Evolutionary conservation across 164 flowering plant genomes (phyloP).

Genomic region (Berberis vulgaris): DNA sequence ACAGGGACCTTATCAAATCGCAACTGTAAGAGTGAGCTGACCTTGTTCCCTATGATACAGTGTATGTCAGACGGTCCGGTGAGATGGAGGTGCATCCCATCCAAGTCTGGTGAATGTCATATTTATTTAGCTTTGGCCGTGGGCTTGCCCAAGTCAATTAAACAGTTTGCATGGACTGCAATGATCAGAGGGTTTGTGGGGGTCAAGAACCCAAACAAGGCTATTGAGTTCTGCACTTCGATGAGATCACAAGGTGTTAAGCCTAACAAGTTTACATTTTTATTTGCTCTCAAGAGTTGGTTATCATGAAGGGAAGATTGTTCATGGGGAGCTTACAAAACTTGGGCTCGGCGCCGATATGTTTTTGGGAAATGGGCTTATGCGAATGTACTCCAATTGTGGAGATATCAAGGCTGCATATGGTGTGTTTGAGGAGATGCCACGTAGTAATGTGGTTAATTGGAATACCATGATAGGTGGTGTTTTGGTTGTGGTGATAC

Average conservation of each 20-base stretch:
- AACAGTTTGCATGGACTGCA: slow-evolving; percentile 14
- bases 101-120: too few relatives aligned
- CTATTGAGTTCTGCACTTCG: slow-evolving; percentile 16
- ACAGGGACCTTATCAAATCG: too few relatives aligned
- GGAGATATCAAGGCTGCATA: background rate
- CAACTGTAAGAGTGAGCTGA: too few relatives aligned
- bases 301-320: slow-evolving; percentile 9
- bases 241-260: slow-evolving; percentile 12
- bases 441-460: slow-evolving; percentile 7
- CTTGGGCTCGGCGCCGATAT: slow-evolving; percentile 6
- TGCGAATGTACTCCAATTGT: slow-evolving; percentile 8
- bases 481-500: slow-evolving; percentile 13
- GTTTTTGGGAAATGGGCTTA: slow-evolving; percentile 6
- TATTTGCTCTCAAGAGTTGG: slow-evolving; percentile 17
- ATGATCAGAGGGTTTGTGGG: slow-evolving; percentile 27
- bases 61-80: too few relatives aligned
- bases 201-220: slow-evolving; percentile 12
- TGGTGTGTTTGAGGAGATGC: slow-evolving; percentile 1
- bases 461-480: slow-evolving; percentile 14
- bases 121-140: too few relatives aligned
- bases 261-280: slow-evolving; percentile 18
- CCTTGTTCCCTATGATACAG: too few relatives aligned
- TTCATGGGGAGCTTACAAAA: slow-evolving; percentile 17
- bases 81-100: too few relatives aligned
- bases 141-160: too few relatives aligned